phyloP scores from a whole-genome alignment of 495 filamentous ascomycete species.

The Terfezia boudieri region DNA sequence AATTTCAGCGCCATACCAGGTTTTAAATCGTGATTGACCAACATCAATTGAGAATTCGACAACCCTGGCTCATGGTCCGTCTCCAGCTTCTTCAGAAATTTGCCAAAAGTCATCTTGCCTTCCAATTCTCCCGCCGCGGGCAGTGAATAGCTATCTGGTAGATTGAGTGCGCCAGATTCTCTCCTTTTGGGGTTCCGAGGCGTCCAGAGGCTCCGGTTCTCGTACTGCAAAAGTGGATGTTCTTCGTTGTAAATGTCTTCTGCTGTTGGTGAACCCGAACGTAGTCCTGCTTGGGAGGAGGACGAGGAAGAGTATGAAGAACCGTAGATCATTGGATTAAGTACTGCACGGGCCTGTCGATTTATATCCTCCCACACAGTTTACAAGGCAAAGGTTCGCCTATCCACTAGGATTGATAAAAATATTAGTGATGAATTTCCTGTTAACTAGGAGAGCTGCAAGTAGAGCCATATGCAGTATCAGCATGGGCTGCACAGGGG shows the following conservation, averaged over 20 bases:
- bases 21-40: constrained; percentile 74
- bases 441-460: too few species aligned
- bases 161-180: background rate
- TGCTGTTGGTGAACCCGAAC: background rate
- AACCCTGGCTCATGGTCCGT: constrained; percentile 58
- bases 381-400: too few species aligned
- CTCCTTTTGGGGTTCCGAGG: background rate
- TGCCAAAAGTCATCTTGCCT: background rate
- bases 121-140: background rate
- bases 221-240: background rate
- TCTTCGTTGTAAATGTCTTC: background rate
- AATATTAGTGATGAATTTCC: too few species aligned
- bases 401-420: too few species aligned
- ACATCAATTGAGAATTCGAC: constrained; percentile 66
- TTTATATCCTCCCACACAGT: background rate
- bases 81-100: constrained; percentile 22
- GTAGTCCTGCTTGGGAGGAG: background rate
- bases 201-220: background rate
- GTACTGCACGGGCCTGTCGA: background rate
- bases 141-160: background rate
- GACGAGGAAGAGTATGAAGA: background rate
- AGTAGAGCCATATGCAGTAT: too few species aligned
- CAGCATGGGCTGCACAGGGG: too few species aligned
- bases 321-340: background rate
- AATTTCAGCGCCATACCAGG: constrained; percentile 32